Percentiles rank a stretch among this genome's conserved stretches.
These are phyloP conservation scores for Penicillium janthinellum DNA, from an alignment of 2,329 filamentous ascomycete species.

Conservation along the genomic window DNA sequence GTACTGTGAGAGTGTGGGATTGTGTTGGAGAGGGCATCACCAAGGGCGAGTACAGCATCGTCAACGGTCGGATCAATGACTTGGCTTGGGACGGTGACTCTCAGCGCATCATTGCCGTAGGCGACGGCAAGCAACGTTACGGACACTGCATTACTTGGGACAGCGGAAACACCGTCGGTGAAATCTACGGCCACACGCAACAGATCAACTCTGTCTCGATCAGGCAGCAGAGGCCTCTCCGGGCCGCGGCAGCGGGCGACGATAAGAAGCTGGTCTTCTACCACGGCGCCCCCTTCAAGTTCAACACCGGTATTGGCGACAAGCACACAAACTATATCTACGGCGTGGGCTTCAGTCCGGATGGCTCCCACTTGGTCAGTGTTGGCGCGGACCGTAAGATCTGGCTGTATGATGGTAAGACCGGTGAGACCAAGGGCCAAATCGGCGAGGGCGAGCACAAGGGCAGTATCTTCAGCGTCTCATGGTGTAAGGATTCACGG, in stretches of 20 bases:
- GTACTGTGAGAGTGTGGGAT: slow-evolving; percentile 90
- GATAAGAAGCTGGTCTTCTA: slow-evolving; percentile 90
- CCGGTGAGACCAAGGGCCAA: slow-evolving; percentile 75
- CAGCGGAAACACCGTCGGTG: slow-evolving; percentile 92
- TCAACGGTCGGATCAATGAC: slow-evolving; percentile 92
- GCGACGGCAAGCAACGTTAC: slow-evolving; percentile 89
- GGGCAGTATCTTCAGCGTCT: slow-evolving; percentile 88
- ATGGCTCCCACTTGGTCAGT: slow-evolving; percentile 78
- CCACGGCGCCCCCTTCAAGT: slow-evolving; percentile 94
- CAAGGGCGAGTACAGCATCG: slow-evolving; percentile 92
- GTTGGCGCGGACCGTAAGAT: slow-evolving; percentile 92
- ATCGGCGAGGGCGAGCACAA: slow-evolving; percentile 77
- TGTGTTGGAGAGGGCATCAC: slow-evolving; percentile 80
- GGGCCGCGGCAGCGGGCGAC: slow-evolving; percentile 88
- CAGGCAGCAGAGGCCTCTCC: slow-evolving; percentile 83
- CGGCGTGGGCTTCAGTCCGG: slow-evolving; percentile 84
- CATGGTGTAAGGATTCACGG: slow-evolving; percentile 85
- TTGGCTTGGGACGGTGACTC: slow-evolving; percentile 97
- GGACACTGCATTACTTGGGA: slow-evolving; percentile 94
- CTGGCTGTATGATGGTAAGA: slow-evolving; percentile 95
- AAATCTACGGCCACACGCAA: slow-evolving; percentile 88
- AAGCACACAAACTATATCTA: slow-evolving; percentile 89
- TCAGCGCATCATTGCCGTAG: slow-evolving; percentile 93
- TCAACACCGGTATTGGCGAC: slow-evolving; percentile 76
- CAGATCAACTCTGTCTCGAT: slow-evolving; percentile 90